These are phyloP conservation scores for Ogataea henricii DNA, from an alignment of 805 yeast species.

Conservation along the genomic window DNA sequence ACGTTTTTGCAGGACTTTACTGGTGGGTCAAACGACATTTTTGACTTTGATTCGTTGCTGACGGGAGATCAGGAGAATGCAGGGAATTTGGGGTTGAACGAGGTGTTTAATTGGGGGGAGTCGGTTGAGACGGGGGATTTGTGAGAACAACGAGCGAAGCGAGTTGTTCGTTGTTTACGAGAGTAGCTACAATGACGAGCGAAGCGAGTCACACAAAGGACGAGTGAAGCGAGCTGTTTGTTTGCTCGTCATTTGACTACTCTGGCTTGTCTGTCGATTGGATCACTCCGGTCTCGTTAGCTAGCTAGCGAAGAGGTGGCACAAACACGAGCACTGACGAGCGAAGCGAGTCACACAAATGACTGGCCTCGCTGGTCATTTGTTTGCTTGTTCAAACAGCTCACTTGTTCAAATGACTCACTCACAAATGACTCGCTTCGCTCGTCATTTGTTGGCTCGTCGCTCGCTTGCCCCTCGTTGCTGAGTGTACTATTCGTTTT, in stretches of 20 bases:
- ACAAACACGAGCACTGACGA: too few relatives aligned
- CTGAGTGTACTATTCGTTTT: too few relatives aligned
- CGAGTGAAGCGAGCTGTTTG: background rate
- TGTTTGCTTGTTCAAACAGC: too few relatives aligned
- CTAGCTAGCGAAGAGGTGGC: background rate
- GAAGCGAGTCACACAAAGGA: background rate
- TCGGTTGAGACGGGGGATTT: constrained; percentile 42
- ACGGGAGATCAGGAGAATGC: constrained; percentile 42
- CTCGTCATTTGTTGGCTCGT: background rate
- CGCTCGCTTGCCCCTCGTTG: background rate
- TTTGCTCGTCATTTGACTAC: too few relatives aligned
- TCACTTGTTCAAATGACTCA: too few relatives aligned
- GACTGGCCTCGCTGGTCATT: background rate
- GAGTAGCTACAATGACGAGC: too few relatives aligned
- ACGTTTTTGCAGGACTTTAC: constrained; percentile 34
- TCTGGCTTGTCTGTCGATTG: too few relatives aligned
- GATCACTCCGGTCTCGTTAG: too few relatives aligned
- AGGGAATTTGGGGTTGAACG: constrained; percentile 37
- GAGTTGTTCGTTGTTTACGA: too few relatives aligned
- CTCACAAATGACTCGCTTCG: background rate
- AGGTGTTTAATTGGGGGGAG: constrained; percentile 43
- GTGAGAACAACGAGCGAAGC: constrained; percentile 4
- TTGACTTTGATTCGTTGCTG: constrained; percentile 47
- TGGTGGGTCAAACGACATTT: constrained; percentile 40
- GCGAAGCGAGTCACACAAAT: background rate